Conservation (phyloP, 2,329 filamentous ascomycete species). For the Fonsecaea erecta region DNA sequence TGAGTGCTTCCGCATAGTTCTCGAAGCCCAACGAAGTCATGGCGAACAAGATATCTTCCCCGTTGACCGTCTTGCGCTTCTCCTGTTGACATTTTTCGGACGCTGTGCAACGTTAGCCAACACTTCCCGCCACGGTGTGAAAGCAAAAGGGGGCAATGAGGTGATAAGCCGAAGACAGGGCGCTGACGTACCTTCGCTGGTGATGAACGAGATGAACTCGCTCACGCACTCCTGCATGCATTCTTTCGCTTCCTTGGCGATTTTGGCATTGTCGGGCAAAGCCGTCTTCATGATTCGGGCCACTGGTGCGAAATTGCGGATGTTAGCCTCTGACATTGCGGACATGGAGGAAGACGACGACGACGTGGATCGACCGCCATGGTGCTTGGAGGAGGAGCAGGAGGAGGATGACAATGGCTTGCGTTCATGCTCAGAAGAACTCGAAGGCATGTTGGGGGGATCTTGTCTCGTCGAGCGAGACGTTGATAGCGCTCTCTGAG, state of each 20-base stretch:
- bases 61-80: constrained; percentile 98
- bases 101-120: constrained; percentile 60
- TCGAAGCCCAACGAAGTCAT: constrained; percentile 99
- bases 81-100: constrained; percentile 99
- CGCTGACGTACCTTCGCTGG: constrained; percentile 79
- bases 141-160: neutral
- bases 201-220: constrained; percentile 99
- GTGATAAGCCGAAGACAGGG: neutral
- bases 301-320: constrained; percentile 92
- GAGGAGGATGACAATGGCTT: constrained; percentile 25
- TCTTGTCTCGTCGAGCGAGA: constrained; percentile 22
- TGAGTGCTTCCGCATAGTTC: constrained; percentile 96
- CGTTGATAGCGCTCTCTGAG: constrained; percentile 30
- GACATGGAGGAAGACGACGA: constrained; percentile 46
- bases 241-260: constrained; percentile 98
- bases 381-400: constrained; percentile 28
- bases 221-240: constrained; percentile 99
- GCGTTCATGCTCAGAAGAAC: constrained; percentile 33
- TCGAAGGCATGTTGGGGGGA: constrained; percentile 31
- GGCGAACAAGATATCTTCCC: constrained; percentile 96
- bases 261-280: constrained; percentile 96
- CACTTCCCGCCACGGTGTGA: constrained; percentile 18
- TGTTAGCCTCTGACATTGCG: constrained; percentile 77
- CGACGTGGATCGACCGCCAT: constrained; percentile 50
- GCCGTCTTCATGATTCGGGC: constrained; percentile 99